Evolutionary conservation across 805 yeast genomes (phyloP).

Genomic region (Scheffersomyces amazonensis): DNA sequence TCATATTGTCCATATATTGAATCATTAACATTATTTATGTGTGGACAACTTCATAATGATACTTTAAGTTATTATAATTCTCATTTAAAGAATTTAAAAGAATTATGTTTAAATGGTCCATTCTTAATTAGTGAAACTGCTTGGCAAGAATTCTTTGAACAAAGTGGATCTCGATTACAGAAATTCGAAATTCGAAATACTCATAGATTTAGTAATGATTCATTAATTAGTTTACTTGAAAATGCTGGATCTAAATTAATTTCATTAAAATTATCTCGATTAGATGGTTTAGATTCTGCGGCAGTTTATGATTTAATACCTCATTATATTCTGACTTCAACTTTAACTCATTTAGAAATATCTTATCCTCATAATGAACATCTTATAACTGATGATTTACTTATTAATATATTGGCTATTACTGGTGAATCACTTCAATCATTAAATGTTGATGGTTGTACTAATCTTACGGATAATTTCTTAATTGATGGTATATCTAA

Average conservation of each 20-base stretch:
- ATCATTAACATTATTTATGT: slow-evolving; percentile 73
- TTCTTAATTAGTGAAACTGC: slow-evolving; percentile 71
- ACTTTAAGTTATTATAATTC: slow-evolving; percentile 61
- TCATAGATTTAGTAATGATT: slow-evolving; percentile 72
- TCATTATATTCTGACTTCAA: slow-evolving; percentile 46
- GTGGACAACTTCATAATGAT: slow-evolving; percentile 86
- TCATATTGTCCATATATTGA: slow-evolving; percentile 75
- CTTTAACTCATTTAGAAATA: slow-evolving; percentile 58
- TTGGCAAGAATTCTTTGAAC: slow-evolving; percentile 76
- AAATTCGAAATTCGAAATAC: slow-evolving; percentile 72
- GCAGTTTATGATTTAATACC: slow-evolving; percentile 64
- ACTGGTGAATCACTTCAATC: slow-evolving; percentile 60
- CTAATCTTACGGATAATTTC: slow-evolving; percentile 65
- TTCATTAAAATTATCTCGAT: slow-evolving; percentile 58
- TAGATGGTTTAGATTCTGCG: slow-evolving; percentile 67
- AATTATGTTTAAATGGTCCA: slow-evolving; percentile 80
- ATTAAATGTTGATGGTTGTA: slow-evolving; percentile 70
- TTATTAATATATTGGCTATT: slow-evolving; percentile 57
- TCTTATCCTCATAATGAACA: slow-evolving; percentile 67
- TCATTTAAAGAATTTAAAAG: slow-evolving; percentile 53
- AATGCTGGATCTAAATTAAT: slow-evolving; percentile 53
- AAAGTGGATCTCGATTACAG: slow-evolving; percentile 50
- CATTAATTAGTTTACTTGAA: slow-evolving; percentile 59
- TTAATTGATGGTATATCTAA: slow-evolving; percentile 54
- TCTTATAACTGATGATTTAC: slow-evolving; percentile 62